phyloP scores from a whole-genome alignment of 179 eudicot genomes.

The Spinacia oleracea region DNA sequence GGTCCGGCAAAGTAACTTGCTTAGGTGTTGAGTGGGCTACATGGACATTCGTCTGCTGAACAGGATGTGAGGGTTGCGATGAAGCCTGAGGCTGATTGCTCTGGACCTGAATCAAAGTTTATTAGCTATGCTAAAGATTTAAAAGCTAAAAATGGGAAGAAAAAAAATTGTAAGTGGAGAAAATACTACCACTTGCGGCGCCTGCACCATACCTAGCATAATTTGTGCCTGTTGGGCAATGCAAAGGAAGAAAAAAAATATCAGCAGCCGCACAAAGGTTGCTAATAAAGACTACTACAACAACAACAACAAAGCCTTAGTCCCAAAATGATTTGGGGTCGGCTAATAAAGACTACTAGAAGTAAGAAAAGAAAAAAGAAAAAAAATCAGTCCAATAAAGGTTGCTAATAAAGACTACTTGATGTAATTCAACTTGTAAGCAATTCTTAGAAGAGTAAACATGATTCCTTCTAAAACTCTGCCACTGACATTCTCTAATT shows the following conservation, averaged over 20 bases:
- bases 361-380: no score
- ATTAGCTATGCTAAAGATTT: constrained; percentile 8
- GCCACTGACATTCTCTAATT: neutral
- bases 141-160: neutral
- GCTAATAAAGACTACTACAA: neutral
- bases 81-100: constrained; percentile 47
- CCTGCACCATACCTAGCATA: constrained; percentile 93
- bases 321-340: no score
- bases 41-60: constrained; percentile 53
- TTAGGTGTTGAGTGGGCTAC: constrained; percentile 47
- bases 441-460: neutral
- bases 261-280: constrained; percentile 10
- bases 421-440: neutral
- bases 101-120: constrained; percentile 37
- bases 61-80: constrained; percentile 43
- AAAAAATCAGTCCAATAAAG: constrained; percentile 7
- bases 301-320: no score
- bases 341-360: no score
- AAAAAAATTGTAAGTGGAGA: neutral
- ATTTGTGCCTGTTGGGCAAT: constrained; percentile 73
- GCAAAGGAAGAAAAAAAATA: constrained; percentile 4
- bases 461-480: neutral
- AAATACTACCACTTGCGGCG: constrained; percentile 60
- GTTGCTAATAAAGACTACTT: neutral
- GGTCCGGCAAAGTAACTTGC: constrained; percentile 58